phyloP scores from a whole-genome alignment of 768 basidiomycete genomes.

The Leccinum variicolor region DNA sequence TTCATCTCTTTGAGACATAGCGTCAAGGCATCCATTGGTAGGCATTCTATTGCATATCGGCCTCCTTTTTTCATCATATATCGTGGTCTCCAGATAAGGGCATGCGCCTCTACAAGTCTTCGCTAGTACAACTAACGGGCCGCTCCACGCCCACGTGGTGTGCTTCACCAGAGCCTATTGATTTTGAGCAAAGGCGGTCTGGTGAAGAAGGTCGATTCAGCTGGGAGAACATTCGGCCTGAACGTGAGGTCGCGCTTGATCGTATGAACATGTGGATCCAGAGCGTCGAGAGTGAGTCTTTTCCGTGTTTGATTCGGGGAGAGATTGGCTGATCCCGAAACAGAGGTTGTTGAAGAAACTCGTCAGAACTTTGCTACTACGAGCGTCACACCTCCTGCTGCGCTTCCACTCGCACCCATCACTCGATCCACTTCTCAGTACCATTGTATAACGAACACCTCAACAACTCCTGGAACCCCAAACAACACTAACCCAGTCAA shows the following conservation, averaged over 20 bases:
- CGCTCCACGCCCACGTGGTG: slow-evolving; percentile 27
- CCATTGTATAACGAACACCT: slow-evolving; percentile 30
- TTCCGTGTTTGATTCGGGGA: neutral
- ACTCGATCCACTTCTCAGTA: slow-evolving; percentile 46
- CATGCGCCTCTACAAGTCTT: slow-evolving; percentile 63
- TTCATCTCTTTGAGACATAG: slow-evolving; percentile 60
- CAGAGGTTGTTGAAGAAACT: slow-evolving; percentile 82
- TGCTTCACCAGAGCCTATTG: slow-evolving; percentile 28
- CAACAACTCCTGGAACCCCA: slow-evolving; percentile 20
- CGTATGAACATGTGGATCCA: slow-evolving; percentile 81
- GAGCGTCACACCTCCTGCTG: slow-evolving; percentile 47
- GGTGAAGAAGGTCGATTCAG: slow-evolving; percentile 32
- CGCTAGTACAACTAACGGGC: slow-evolving; percentile 41
- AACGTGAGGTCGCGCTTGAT: slow-evolving; percentile 40
- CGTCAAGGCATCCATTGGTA: slow-evolving; percentile 73
- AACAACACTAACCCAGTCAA: slow-evolving; percentile 4
- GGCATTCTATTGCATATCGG: slow-evolving; percentile 15
- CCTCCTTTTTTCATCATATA: neutral
- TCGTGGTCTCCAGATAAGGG: slow-evolving; percentile 53
- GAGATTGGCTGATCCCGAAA: slow-evolving; percentile 1
- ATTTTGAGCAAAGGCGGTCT: slow-evolving; percentile 32
- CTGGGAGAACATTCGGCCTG: slow-evolving; percentile 33
- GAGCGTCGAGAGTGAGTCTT: slow-evolving; percentile 73
- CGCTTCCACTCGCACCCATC: slow-evolving; percentile 60
- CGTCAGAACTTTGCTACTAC: slow-evolving; percentile 67